Conservation (phyloP, 192 early-diverging fungal species). For the Backusella luteola region DNA sequence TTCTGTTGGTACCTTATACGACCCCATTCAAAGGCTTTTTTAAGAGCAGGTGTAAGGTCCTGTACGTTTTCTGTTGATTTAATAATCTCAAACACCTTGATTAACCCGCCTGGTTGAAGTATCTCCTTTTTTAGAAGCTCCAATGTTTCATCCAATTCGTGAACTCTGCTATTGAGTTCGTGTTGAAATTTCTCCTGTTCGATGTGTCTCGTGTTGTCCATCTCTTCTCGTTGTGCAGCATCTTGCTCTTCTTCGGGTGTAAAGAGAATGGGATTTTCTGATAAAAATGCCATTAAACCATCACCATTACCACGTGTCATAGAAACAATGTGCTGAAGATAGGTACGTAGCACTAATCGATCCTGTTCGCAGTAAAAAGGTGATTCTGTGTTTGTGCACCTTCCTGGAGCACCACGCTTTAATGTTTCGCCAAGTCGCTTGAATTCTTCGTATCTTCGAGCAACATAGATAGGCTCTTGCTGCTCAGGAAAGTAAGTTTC, state of each 20-base stretch:
- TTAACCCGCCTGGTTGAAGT: constrained; percentile 39
- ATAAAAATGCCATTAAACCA: constrained; percentile 32
- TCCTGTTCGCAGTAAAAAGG: constrained; percentile 43
- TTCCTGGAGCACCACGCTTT: constrained; percentile 33
- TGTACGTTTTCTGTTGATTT: constrained; percentile 30
- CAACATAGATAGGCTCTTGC: constrained; percentile 31
- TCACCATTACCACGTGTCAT: constrained; percentile 18
- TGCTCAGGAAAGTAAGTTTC: constrained; percentile 17
- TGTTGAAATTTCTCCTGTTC: constrained; percentile 43
- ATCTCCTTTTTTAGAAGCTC: constrained; percentile 45
- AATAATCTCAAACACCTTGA: constrained; percentile 25
- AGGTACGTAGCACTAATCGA: constrained; percentile 42
- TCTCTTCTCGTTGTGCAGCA: constrained; percentile 24
- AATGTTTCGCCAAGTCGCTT: constrained; percentile 32
- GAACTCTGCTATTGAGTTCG: constrained; percentile 41
- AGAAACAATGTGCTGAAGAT: constrained; percentile 34
- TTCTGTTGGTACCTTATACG: constrained; percentile 38
- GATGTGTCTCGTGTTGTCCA: constrained; percentile 39
- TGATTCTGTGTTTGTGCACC: constrained; percentile 31
- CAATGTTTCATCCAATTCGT: constrained; percentile 47
- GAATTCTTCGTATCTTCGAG: constrained; percentile 43
- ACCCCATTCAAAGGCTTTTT: constrained; percentile 52
- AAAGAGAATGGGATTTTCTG: constrained; percentile 32
- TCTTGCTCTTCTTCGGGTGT: constrained; percentile 38
- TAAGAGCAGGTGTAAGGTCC: constrained; percentile 42